Evolutionary conservation across 148 eudicot species (phyloP), one percentile per base, ranked within the genome.

Genomic region (Agrostemma githago): DNA sequence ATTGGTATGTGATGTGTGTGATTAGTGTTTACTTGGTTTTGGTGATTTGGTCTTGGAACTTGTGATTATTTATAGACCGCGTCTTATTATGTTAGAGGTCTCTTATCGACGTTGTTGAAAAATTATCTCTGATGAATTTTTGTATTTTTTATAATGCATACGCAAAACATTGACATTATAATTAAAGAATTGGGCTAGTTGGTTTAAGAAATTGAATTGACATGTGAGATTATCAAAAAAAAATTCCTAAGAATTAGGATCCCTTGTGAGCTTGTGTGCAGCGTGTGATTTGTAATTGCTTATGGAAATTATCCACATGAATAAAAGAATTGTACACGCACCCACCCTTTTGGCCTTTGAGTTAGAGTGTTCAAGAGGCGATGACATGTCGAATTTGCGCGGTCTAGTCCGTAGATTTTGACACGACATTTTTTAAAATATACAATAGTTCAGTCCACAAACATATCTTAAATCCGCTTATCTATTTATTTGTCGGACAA

Each of bases 291-390:
- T 11, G 8, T 7, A 15, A 43, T 19, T 58, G 58, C 44, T n/a
- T 58, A 1, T 26, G 21, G 15, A 26, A 75, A 8, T 56, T 67
- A 5, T 11, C 26, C 56, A 64, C 72, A 42, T 10, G 78, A 39
- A 2, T n/a, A 44, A n/a, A n/a, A n/a, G n/a, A n/a, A n/a, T n/a
- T n/a, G 70, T 73, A 68, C 72, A 57, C 39, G 17, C 54, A 71
- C 70, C 48, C 66, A 74, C 2, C 54, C 54, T 48, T n/a, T 48
- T 48, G 54, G 54, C 2, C 15, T 11, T 48, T 48, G 54, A 48
- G 54, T 48, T 3, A 9, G n/a, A n/a, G n/a, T n/a, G n/a, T n/a
- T n/a, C n/a, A n/a, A n/a, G n/a, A n/a, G n/a, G n/a, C n/a, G n/a
- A n/a, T n/a, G n/a, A n/a, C n/a, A n/a, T n/a, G n/a, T n/a, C n/a